Evolutionary conservation across 2,329 filamentous ascomycete species (phyloP).

Genomic region (Didymella sp.): DNA sequence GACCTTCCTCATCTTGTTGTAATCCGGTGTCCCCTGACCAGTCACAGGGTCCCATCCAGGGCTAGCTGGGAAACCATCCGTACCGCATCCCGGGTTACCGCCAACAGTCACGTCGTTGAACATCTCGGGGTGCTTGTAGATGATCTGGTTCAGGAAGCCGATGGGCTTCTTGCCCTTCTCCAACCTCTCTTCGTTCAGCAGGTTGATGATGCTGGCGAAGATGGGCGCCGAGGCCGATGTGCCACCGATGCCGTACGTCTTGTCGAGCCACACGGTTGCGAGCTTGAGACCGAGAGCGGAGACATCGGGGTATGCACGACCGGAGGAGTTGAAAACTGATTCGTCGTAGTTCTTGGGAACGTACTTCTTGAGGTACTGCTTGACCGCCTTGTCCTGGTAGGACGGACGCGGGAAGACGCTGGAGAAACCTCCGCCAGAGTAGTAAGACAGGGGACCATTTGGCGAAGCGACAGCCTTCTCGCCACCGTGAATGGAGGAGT

Average conservation of each 20-base stretch:
- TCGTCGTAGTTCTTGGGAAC: slow-evolving; percentile 15
- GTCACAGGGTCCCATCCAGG: slow-evolving; percentile 41
- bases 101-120: slow-evolving; percentile 53
- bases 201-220: slow-evolving; percentile 62
- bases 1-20: slow-evolving; percentile 27
- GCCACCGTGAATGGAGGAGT: slow-evolving; percentile 52
- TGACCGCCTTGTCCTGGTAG: slow-evolving; percentile 51
- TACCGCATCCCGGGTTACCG: slow-evolving; percentile 43
- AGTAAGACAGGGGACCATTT: slow-evolving; percentile 13
- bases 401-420: slow-evolving; percentile 53
- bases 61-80: slow-evolving; percentile 33
- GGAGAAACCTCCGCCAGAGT: slow-evolving; percentile 55
- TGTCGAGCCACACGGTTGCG: slow-evolving; percentile 46
- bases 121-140: slow-evolving; percentile 57
- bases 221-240: slow-evolving; percentile 63
- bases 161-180: slow-evolving; percentile 55
- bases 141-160: slow-evolving; percentile 65
- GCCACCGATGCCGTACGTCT: slow-evolving; percentile 51
- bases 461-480: slow-evolving; percentile 46
- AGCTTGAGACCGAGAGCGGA: slow-evolving; percentile 62
- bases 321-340: slow-evolving; percentile 38
- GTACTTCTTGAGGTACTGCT: slow-evolving; percentile 18
- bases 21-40: slow-evolving; percentile 27
- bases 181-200: slow-evolving; percentile 66
- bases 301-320: slow-evolving; percentile 67